phyloP scores from a whole-genome alignment of 2,329 filamentous ascomycete species.

The Herpotrichia juniperi region DNA sequence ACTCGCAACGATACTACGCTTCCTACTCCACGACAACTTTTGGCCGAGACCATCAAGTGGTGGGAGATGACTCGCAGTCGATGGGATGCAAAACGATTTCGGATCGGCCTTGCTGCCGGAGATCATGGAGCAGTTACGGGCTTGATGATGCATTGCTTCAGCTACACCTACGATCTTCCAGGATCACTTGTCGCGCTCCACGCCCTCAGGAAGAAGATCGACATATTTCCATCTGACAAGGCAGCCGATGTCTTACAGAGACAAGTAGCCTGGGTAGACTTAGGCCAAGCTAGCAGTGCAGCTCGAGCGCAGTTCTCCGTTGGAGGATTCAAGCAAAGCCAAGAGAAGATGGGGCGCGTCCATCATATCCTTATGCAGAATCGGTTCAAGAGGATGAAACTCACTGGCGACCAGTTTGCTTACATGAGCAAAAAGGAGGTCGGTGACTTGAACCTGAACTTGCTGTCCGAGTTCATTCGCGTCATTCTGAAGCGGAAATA shows the following conservation, averaged over 20 bases:
- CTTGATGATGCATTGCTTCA: slow-evolving; percentile 44
- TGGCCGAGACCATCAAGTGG: slow-evolving; percentile 38
- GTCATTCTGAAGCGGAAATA: slow-evolving; percentile 30
- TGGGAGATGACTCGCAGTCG: slow-evolving; percentile 29
- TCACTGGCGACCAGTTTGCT: slow-evolving; percentile 16
- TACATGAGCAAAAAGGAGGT: slow-evolving; percentile 25
- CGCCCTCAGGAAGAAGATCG: slow-evolving; percentile 29
- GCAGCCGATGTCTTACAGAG: slow-evolving; percentile 26
- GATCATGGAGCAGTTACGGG: slow-evolving; percentile 28
- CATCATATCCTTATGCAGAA: slow-evolving; percentile 27
- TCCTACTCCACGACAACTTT: slow-evolving; percentile 38
- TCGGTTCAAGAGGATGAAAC: slow-evolving; percentile 23
- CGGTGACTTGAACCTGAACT: slow-evolving; percentile 30
- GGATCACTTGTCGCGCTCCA: slow-evolving; percentile 44
- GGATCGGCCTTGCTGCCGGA: slow-evolving; percentile 28
- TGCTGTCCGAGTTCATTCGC: slow-evolving; percentile 40
- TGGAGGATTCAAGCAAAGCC: slow-evolving; percentile 14
- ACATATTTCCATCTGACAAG: slow-evolving; percentile 32
- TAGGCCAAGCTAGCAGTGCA: slow-evolving; percentile 17
- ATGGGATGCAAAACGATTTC: slow-evolving; percentile 33
- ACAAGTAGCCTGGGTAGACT: slow-evolving; percentile 37
- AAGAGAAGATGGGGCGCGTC: slow-evolving; percentile 19
- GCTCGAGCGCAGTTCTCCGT: slow-evolving; percentile 17
- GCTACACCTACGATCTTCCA: slow-evolving; percentile 36
- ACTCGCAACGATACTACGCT: slow-evolving; percentile 22